A percentile compares a stretch with the other conserved stretches of the same genome.
Conservation (phyloP, 345 rosid genomes). For the Euphorbia pulcherrima region DNA sequence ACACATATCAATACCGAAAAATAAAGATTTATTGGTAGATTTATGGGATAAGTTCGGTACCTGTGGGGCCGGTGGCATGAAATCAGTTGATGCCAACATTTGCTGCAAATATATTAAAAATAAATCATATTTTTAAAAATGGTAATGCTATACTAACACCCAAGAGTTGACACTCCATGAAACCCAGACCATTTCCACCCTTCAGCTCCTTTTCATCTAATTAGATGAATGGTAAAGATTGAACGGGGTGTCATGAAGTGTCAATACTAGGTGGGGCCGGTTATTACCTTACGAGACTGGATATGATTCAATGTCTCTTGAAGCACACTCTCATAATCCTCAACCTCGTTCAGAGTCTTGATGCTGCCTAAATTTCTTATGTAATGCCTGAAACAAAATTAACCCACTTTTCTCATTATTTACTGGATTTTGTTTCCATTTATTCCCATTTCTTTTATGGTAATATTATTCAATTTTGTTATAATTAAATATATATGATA, state of each 20-base stretch:
- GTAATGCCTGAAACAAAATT: neutral
- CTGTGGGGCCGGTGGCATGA: neutral
- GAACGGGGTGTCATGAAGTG: too few relatives aligned
- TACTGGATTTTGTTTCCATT: neutral
- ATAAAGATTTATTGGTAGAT: too few relatives aligned
- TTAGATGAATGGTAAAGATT: too few relatives aligned
- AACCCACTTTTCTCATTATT: neutral
- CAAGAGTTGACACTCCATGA: too few relatives aligned
- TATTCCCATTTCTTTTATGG: neutral
- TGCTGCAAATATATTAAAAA: conserved; percentile 9
- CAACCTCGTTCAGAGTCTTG: conserved; percentile 12
- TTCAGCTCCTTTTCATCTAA: too few relatives aligned
- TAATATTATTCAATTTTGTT: neutral
- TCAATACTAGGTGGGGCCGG: too few relatives aligned
- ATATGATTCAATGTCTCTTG: conserved; percentile 17
- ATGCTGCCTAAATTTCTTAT: conserved; percentile 12
- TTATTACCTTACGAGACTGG: conserved; percentile 17
- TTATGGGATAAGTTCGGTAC: neutral
- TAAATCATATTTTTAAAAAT: neutral
- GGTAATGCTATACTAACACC: too few relatives aligned
- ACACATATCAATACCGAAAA: neutral
- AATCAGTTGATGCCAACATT: neutral
- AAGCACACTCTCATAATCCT: conserved; percentile 10
- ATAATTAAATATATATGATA: neutral
- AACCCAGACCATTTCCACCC: too few relatives aligned